These are phyloP conservation scores for Casuarina glauca DNA, from an alignment of 306 rosid genomes.

Conservation along the genomic window DNA sequence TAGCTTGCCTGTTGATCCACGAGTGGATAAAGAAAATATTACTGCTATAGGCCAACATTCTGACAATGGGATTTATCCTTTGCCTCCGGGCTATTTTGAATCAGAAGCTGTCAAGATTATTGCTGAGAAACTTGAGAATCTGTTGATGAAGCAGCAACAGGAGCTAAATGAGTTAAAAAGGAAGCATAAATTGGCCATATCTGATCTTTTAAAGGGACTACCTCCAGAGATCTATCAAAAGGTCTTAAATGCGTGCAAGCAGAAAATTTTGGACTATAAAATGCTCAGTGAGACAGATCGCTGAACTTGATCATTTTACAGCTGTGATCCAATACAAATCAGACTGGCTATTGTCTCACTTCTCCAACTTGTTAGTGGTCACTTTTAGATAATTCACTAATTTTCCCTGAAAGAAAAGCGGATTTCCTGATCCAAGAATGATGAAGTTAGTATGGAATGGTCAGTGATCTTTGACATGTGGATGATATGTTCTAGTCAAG, in stretches of 20 bases:
- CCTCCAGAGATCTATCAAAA: slow-evolving; percentile 46
- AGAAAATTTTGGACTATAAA: slow-evolving; percentile 31
- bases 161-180: slow-evolving; percentile 66
- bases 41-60: slow-evolving; percentile 25
- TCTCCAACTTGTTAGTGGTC: slow-evolving; percentile 3
- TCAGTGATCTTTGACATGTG: slow-evolving; percentile 11
- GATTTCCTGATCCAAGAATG: neutral
- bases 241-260: slow-evolving; percentile 51
- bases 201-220: slow-evolving; percentile 51
- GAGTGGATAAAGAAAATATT: slow-evolving; percentile 23
- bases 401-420: slow-evolving; percentile 12
- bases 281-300: slow-evolving; percentile 22
- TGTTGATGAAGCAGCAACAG: slow-evolving; percentile 50
- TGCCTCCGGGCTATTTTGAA: slow-evolving; percentile 30
- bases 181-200: slow-evolving; percentile 61
- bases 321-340: slow-evolving; percentile 2
- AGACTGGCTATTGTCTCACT: neutral
- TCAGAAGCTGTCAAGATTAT: slow-evolving; percentile 37
- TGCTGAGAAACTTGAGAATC: slow-evolving; percentile 42
- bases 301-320: slow-evolving; percentile 13
- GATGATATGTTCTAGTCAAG: slow-evolving; percentile 9
- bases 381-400: slow-evolving; percentile 3
- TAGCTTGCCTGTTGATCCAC: slow-evolving; percentile 26
- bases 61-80: slow-evolving; percentile 27
- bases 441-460: slow-evolving; percentile 18